Percentiles rank a stretch among this genome's conserved stretches.
Evolutionary conservation across 352 stramenopile genomes (phyloP).

Genomic region (Phytophthora palmivora): DNA sequence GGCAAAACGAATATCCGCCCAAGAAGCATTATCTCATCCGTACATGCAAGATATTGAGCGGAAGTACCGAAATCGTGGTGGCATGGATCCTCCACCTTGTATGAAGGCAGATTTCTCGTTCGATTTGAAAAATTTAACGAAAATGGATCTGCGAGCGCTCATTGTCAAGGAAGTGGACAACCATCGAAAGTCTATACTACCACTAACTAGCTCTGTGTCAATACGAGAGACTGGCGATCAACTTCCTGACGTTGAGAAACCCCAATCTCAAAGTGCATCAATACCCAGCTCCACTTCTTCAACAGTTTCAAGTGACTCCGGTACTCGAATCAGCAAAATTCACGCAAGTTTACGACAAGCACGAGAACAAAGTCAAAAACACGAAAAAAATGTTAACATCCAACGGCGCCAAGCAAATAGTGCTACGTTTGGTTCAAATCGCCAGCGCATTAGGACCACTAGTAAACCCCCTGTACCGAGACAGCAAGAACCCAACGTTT

Average conservation of each 20-base stretch:
- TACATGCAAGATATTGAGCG: constrained; percentile 78
- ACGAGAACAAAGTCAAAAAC: constrained; percentile 22
- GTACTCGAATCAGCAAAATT: constrained; percentile 56
- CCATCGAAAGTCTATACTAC: constrained; percentile 40
- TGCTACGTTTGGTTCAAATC: constrained; percentile 58
- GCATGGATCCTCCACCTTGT: constrained; percentile 41
- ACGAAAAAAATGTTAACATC: neutral
- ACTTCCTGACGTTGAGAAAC: constrained; percentile 8
- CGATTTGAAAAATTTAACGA: constrained; percentile 76
- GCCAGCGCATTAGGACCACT: constrained; percentile 47
- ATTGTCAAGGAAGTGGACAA: constrained; percentile 78
- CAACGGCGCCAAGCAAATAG: constrained; percentile 9
- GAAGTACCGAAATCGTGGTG: constrained; percentile 55
- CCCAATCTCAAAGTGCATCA: neutral
- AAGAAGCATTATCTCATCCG: constrained; percentile 69
- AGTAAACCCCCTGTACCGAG: constrained; percentile 71
- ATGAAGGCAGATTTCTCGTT: constrained; percentile 73
- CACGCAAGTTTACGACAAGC: constrained; percentile 46
- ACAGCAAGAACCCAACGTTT: constrained; percentile 24
- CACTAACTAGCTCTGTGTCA: constrained; percentile 1
- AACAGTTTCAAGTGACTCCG: constrained; percentile 2
- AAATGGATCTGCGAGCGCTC: constrained; percentile 67
- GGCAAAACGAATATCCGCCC: constrained; percentile 51
- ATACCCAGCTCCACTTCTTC: constrained; percentile 11
- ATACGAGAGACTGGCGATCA: neutral